Conservation (phyloP, 176 grass and related monocot genomes). For the Carex kokanica region DNA sequence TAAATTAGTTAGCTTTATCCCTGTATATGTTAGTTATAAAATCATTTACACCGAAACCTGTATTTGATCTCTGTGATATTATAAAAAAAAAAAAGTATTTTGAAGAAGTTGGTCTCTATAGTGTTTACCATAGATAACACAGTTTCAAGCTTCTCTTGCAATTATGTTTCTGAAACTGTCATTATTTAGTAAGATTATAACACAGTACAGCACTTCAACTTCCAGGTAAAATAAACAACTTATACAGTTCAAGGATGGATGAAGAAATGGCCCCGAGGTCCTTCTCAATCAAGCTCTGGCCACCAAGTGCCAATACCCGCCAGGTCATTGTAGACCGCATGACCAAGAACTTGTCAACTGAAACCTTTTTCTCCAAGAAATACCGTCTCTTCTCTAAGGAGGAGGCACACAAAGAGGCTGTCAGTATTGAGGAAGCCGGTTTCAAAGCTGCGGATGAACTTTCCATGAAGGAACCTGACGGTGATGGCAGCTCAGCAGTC, state of each 20-base stretch:
- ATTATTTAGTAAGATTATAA: not conserved
- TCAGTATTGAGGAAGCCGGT: constrained; percentile 59
- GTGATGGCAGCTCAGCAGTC: constrained; percentile 80
- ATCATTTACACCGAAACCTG: too few species aligned
- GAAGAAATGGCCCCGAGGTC: constrained; percentile 34
- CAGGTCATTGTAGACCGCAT: constrained; percentile 69
- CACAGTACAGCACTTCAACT: not conserved
- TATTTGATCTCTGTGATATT: not conserved
- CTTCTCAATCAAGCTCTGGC: constrained; percentile 92
- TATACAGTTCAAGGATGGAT: not conserved
- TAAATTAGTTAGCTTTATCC: too few species aligned
- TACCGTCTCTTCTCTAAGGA: constrained; percentile 66
- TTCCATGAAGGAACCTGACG: constrained; percentile 68
- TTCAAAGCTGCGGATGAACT: constrained; percentile 57
- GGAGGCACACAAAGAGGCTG: constrained; percentile 62
- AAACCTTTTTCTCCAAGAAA: constrained; percentile 65
- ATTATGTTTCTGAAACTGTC: not conserved
- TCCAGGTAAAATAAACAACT: not conserved
- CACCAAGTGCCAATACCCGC: constrained; percentile 66
- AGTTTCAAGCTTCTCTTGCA: not conserved
- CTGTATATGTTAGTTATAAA: too few species aligned
- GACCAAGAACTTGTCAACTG: constrained; percentile 64
- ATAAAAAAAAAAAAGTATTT: not conserved
- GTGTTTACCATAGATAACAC: not conserved
- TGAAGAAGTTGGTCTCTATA: too few species aligned